Percentiles rank a stretch among this genome's conserved stretches.
phyloP scores from a whole-genome alignment of 73 alveolate species.

The Tetrahymena elliotti region DNA sequence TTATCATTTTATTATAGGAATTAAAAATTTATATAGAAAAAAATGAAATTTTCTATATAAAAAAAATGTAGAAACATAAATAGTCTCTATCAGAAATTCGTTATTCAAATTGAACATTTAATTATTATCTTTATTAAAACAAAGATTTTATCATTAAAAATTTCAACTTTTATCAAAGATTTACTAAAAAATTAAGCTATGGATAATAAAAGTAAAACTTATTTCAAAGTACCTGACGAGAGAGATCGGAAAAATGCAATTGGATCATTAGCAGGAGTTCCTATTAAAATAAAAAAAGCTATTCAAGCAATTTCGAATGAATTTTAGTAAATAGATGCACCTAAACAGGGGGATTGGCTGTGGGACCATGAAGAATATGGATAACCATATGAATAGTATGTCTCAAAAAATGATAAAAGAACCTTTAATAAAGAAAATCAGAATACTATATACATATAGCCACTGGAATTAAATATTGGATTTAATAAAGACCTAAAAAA shows the following conservation, averaged over 20 bases:
- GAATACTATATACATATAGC: not conserved
- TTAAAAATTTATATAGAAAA: no score
- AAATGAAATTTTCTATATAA: no score
- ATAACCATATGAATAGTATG: not conserved
- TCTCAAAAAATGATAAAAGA: not conserved
- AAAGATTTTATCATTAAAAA: no score
- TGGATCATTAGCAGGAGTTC: not conserved
- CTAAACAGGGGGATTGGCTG: not conserved
- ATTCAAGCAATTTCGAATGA: not conserved
- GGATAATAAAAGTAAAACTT: not conserved
- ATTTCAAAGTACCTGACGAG: not conserved
- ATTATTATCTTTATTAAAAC: no score
- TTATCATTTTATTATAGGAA: no score
- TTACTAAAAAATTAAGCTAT: not conserved
- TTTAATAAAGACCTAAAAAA: not conserved
- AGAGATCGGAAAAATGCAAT: not conserved
- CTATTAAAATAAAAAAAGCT: not conserved
- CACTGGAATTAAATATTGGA: not conserved
- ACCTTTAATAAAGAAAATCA: not conserved
- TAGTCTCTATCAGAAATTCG: no score
- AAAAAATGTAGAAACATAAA: no score
- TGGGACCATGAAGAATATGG: not conserved
- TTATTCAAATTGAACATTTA: no score
- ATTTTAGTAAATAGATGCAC: not conserved
- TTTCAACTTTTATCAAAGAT: not conserved